A percentile compares a stretch with the other conserved stretches of the same genome.
These are phyloP conservation scores for Amanita exitialis DNA, from an alignment of 768 basidiomycete genomes.

Conservation along the genomic window DNA sequence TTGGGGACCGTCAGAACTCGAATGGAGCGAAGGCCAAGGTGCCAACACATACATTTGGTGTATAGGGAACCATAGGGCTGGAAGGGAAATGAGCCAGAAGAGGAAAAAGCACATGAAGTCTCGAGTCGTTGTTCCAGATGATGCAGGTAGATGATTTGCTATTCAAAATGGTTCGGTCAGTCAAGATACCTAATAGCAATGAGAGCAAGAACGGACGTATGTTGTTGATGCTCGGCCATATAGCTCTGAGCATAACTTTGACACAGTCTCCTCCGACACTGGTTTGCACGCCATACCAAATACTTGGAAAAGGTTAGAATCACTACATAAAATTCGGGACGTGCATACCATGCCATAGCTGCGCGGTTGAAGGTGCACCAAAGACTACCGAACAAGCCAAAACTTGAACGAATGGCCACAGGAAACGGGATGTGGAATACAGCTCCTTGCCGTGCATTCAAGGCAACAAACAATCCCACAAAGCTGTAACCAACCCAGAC, in stretches of 20 bases:
- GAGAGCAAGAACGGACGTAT: slow-evolving; percentile 37
- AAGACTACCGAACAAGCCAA: slow-evolving; percentile 67
- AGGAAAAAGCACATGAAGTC: slow-evolving; percentile 80
- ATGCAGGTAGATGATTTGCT: slow-evolving; percentile 65
- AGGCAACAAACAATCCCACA: slow-evolving; percentile 60
- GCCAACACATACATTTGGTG: slow-evolving; percentile 59
- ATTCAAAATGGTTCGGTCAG: background rate
- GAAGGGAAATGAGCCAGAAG: slow-evolving; percentile 76
- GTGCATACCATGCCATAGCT: slow-evolving; percentile 57
- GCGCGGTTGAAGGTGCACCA: slow-evolving; percentile 76
- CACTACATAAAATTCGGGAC: too few species aligned
- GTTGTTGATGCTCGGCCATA: slow-evolving; percentile 65
- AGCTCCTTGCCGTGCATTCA: slow-evolving; percentile 73
- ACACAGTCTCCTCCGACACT: slow-evolving; percentile 76
- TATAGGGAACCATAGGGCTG: slow-evolving; percentile 75
- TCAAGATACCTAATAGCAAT: background rate
- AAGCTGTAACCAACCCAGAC: slow-evolving; percentile 56
- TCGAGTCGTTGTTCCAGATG: slow-evolving; percentile 62
- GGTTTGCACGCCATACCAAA: slow-evolving; percentile 74
- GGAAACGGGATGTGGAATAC: slow-evolving; percentile 71
- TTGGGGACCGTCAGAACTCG: background rate
- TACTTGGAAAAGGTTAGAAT: slow-evolving; percentile 20
- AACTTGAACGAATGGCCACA: slow-evolving; percentile 66
- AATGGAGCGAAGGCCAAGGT: background rate
- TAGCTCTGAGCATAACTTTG: slow-evolving; percentile 61